Evolutionary conservation across 2,329 filamentous ascomycete species (phyloP).

Genomic region (Penicillium digitatum): DNA sequence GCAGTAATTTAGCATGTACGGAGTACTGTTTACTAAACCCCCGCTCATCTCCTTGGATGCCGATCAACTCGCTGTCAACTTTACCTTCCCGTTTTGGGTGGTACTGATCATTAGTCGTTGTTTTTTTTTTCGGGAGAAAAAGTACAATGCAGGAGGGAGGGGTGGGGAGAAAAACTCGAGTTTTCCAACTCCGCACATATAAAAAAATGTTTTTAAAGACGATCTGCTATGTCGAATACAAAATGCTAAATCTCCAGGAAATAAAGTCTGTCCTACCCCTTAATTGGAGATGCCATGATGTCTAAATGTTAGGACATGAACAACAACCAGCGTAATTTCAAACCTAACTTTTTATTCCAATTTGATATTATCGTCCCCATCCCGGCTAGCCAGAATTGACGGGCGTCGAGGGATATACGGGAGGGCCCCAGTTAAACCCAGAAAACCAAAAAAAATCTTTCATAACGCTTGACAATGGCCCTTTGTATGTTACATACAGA

Average conservation of each 20-base stretch:
- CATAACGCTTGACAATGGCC: not conserved
- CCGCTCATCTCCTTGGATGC: not conserved
- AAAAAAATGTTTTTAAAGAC: not conserved
- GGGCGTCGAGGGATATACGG: not conserved
- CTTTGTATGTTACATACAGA: too few relatives aligned
- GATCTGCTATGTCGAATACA: not conserved
- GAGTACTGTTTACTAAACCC: not conserved
- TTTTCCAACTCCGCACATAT: not conserved
- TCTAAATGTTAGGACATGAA: not conserved
- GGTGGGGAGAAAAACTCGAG: not conserved
- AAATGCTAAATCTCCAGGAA: not conserved
- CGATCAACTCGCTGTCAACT: not conserved
- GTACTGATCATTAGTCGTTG: not conserved
- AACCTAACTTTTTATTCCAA: not conserved
- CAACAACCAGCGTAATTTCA: not conserved
- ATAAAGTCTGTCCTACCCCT: not conserved
- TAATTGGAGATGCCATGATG: not conserved
- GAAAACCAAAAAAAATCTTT: not conserved
- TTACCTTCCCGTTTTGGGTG: not conserved
- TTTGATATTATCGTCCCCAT: not conserved
- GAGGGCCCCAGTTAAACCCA: not conserved
- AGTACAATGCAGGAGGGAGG: constrained; percentile 9
- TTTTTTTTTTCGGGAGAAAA: constrained; percentile 3
- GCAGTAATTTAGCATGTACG: not conserved
- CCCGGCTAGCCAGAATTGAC: constrained; percentile 3